A percentile compares a stretch with the other conserved stretches of the same genome.
phyloP scores from a whole-genome alignment of 2,329 filamentous ascomycete genomes.

The Talaromyces sp. region DNA sequence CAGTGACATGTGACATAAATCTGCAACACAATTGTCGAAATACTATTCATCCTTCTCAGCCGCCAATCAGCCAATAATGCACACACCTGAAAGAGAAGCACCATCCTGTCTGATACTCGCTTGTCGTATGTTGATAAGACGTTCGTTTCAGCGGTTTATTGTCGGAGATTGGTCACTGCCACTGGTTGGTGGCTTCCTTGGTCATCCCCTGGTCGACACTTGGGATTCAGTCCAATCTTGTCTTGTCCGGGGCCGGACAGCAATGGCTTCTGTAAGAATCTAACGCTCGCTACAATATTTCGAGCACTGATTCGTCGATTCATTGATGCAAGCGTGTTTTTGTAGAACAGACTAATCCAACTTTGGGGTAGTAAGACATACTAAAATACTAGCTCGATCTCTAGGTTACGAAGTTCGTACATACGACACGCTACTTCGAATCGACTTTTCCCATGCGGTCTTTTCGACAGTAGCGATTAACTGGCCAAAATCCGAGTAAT shows the following conservation, averaged over 20 bases:
- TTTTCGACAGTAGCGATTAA: neutral
- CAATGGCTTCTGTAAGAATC: neutral
- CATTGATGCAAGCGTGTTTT: neutral
- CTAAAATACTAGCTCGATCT: constrained; percentile 1
- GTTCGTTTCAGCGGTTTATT: constrained; percentile 10
- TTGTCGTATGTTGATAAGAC: neutral
- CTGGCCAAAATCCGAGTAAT: neutral
- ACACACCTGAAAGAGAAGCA: neutral
- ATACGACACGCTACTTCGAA: neutral
- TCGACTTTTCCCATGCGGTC: neutral
- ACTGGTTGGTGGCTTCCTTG: constrained; percentile 5
- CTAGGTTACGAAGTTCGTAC: neutral
- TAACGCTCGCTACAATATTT: neutral
- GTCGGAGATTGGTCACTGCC: constrained; percentile 11
- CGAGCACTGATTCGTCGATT: constrained; percentile 9
- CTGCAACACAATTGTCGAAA: neutral
- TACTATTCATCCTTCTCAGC: neutral
- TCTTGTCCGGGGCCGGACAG: neutral
- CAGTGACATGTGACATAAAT: constrained; percentile 5
- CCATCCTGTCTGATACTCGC: neutral
- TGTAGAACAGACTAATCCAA: neutral
- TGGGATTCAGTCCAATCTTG: neutral
- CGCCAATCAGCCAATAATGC: neutral
- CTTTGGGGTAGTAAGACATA: neutral
- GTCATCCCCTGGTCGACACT: neutral